Evolutionary conservation across 345 rosid species (phyloP), one percentile per base, ranked within the genome.

Genomic region (Aquilaria malaccensis): DNA sequence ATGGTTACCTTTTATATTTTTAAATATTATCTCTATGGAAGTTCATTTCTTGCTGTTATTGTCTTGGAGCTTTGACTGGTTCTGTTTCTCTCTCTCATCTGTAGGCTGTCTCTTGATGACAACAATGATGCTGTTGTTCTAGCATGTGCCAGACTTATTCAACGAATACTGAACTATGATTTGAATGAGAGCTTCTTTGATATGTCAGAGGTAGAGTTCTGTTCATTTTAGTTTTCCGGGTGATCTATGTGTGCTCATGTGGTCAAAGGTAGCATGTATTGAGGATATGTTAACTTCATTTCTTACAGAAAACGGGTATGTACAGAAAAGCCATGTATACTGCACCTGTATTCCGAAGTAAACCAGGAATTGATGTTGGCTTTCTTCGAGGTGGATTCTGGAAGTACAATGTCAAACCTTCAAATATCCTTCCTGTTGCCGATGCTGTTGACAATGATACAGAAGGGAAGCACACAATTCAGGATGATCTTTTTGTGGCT

Each of bases 321-420:
- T 59, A 61, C 50, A 78, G 72, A 50, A 72, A 70, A 73, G 78
- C 71, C 73, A 73, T 76, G 59, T 82, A 65, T 70, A 87, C 91
- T 50, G 96, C 88, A 59, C 79, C 98, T 51, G 86, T 89, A 47
- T 89, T 93, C 68, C 83, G 97, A 78, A 77, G 88, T 75, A 89
- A 83, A 75, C 89, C 88, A 10, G 91, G 79, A 67, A 79, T 83
- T 66, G 85, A 80, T 76, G 81, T 63, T 51, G 89, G 97, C 63
- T 89, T 89, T 64, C 89, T 89, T 54, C 83, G 57, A 58, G 94
- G 91, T 76, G 89, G 96, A 59, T 89, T 77, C 72, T 89, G 97
- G 98, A 93, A 93, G 79, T 89, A 93, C 76, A 85, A 77, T 68
- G 87, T 91, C n/a, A 93, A 93, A 78, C 81, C 88, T 64, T 84